A percentile compares a stretch with the other conserved stretches of the same genome.
Evolutionary conservation across 2,329 filamentous ascomycete genomes (phyloP).

Genomic region (Pseudogymnoascus sp.): DNA sequence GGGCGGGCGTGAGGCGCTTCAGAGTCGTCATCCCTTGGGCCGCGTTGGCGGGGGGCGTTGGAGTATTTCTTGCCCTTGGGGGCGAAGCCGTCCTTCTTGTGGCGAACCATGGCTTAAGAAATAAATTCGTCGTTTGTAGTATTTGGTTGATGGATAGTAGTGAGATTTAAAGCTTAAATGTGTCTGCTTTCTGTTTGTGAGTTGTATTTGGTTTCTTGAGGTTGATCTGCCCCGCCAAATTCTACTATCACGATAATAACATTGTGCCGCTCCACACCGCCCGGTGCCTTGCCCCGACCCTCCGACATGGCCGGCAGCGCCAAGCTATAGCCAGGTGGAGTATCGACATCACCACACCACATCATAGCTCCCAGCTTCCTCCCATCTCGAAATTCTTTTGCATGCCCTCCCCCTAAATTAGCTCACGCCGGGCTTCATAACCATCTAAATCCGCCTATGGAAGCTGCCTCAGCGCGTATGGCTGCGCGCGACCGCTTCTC

Average conservation of each 20-base stretch:
- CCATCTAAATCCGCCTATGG: constrained; percentile 48
- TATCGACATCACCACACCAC: constrained; percentile 10
- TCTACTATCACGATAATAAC: constrained; percentile 2
- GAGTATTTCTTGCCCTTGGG: constrained; percentile 61
- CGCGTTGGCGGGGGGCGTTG: constrained; percentile 49
- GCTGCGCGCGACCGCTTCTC: constrained; percentile 91
- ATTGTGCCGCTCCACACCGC: background rate
- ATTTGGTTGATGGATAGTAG: background rate
- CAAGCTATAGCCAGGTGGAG: constrained; percentile 1
- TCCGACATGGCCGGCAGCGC: background rate
- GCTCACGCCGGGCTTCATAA: constrained; percentile 7
- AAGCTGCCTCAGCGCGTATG: constrained; percentile 92
- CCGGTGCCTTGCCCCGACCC: background rate
- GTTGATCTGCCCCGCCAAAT: constrained; percentile 7
- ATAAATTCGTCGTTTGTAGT: background rate
- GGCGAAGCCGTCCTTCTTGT: constrained; percentile 81
- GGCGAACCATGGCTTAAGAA: constrained; percentile 67
- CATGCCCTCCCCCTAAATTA: background rate
- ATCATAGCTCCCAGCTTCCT: constrained; percentile 9
- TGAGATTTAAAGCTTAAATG: background rate
- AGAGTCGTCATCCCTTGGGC: constrained; percentile 39
- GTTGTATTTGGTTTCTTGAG: background rate
- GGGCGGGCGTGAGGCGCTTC: constrained; percentile 36
- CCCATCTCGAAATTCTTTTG: background rate
- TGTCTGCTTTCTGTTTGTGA: background rate